Evolutionary conservation across 2,329 filamentous ascomycete species (phyloP).

Genomic region (Fusarium praegraminearum): DNA sequence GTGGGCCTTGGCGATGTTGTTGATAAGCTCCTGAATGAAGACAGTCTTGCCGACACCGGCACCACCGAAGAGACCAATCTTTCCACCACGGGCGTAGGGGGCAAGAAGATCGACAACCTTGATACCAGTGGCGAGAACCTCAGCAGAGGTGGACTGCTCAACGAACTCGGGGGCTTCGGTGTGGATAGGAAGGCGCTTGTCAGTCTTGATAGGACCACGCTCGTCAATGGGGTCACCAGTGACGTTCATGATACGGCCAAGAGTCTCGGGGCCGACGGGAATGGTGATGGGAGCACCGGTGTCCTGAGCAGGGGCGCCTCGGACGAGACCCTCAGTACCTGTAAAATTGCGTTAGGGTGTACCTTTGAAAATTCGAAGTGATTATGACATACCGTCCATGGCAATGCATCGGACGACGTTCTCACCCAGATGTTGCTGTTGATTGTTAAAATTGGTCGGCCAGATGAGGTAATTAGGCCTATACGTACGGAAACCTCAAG

Average conservation of each 20-base stretch:
- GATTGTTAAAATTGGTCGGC: slow-evolving; percentile 53
- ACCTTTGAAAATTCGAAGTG: slow-evolving; percentile 34
- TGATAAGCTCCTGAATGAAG: slow-evolving; percentile 99
- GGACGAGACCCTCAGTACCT: slow-evolving; percentile 99
- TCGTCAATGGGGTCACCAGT: slow-evolving; percentile 99
- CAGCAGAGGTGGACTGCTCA: slow-evolving; percentile 95
- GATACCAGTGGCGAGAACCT: slow-evolving; percentile 99
- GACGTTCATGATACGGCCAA: slow-evolving; percentile 99
- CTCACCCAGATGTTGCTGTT: slow-evolving; percentile 98
- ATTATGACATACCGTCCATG: slow-evolving; percentile 87
- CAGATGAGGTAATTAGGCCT: slow-evolving; percentile 12
- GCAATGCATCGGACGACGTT: slow-evolving; percentile 99
- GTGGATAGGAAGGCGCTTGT: slow-evolving; percentile 91
- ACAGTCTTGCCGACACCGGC: slow-evolving; percentile 99
- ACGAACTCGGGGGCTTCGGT: slow-evolving; percentile 90
- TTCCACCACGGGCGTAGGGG: slow-evolving; percentile 99
- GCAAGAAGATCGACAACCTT: slow-evolving; percentile 99
- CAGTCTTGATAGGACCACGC: slow-evolving; percentile 96
- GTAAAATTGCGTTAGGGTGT: slow-evolving; percentile 31
- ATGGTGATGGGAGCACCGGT: slow-evolving; percentile 97
- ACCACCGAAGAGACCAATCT: slow-evolving; percentile 99
- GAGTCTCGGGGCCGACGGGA: slow-evolving; percentile 90
- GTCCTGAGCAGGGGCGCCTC: slow-evolving; percentile 86
- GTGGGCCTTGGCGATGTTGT: slow-evolving; percentile 99
- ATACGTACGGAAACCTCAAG: slow-evolving; percentile 91